Evolutionary conservation across 2,329 filamentous ascomycete genomes (phyloP), one percentile per base, ranked within the genome.

Genomic region (Penicillium sp.): DNA sequence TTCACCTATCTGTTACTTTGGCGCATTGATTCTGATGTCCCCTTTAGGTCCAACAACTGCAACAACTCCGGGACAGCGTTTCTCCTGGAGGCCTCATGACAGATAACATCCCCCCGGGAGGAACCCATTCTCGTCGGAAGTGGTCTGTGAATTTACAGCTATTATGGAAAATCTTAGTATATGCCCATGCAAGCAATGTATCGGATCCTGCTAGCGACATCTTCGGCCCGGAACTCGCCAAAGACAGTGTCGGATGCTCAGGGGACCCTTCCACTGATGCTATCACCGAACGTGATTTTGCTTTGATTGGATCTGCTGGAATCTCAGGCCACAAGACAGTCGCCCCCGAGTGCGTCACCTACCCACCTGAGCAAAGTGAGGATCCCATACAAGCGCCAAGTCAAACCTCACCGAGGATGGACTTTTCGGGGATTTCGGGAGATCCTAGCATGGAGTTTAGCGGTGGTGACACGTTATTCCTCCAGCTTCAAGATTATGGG

Each of bases 241-340:
- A 58, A 26, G 57, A 60, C 30, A 61, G 46, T n/a, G 16, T 54
- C 11, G 53, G 53, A n/a, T 50, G 43, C 25, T 48, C 48, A 14
- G 33, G 50, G 11, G 37, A 56, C n/a, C 48, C 40, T 22, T 47
- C 56, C 10, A 42, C 42, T 5, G 41, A 37, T 17, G 31, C 36
- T 12, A 65, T 65, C 25, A 62, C 60, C 0, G 68, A 67, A 6
- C 68, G 65, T 1, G 73, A 73, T 31, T 74, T 73, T 28, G 63
- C 70, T 19, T 63, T 76, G 3, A 69, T 76, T 30, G 74, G 74
- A 8, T 75, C 73, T 0, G 70, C 69, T 10, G 73, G 73, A 2
- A 73, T 76, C 6, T 72, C 70, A 3, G 72, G 70, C 0, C 74
- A 76, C 60, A 73, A 71, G 44, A 65, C 72, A 1, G 73, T 74